Percentiles rank a stretch among this genome's conserved stretches.
Conservation (phyloP, 495 filamentous ascomycete species). For the Pyronema omphalodes region DNA sequence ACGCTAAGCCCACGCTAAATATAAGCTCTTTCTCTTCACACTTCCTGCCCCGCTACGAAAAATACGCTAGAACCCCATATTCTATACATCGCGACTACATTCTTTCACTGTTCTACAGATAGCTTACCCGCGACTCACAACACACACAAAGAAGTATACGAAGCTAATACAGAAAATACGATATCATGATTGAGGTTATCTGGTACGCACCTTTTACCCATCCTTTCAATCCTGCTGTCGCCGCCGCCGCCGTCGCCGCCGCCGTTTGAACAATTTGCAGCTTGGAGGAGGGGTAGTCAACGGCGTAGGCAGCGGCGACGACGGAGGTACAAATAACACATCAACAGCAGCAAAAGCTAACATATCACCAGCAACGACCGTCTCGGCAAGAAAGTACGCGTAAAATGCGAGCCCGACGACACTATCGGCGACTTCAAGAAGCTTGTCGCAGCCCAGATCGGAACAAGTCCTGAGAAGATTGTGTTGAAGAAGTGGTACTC, state of each 20-base stretch:
- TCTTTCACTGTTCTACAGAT: too few species aligned
- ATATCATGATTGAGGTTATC: slow-evolving; percentile 21
- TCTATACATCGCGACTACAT: too few species aligned
- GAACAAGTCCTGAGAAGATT: slow-evolving; percentile 21
- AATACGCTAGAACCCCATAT: too few species aligned
- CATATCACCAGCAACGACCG: slow-evolving; percentile 15
- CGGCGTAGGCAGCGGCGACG: background rate
- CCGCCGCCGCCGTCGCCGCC: background rate
- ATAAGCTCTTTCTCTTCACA: too few species aligned
- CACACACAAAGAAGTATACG: background rate
- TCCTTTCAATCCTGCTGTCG: background rate
- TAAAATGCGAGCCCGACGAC: slow-evolving; percentile 23
- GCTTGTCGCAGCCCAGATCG: slow-evolving; percentile 21
- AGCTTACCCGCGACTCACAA: background rate
- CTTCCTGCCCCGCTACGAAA: too few species aligned
- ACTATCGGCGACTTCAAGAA: slow-evolving; percentile 24
- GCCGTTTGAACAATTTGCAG: background rate
- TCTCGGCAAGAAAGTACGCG: slow-evolving; percentile 18
- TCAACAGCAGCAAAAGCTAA: background rate
- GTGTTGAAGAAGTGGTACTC: slow-evolving; percentile 23
- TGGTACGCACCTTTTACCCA: slow-evolving; percentile 6
- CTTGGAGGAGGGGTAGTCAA: background rate
- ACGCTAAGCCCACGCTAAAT: too few species aligned
- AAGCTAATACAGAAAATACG: too few species aligned
- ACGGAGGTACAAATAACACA: background rate